Base-by-base conservation (phyloP, 2,329 filamentous ascomycete species). In the Fusarium floridanum region DNA sequence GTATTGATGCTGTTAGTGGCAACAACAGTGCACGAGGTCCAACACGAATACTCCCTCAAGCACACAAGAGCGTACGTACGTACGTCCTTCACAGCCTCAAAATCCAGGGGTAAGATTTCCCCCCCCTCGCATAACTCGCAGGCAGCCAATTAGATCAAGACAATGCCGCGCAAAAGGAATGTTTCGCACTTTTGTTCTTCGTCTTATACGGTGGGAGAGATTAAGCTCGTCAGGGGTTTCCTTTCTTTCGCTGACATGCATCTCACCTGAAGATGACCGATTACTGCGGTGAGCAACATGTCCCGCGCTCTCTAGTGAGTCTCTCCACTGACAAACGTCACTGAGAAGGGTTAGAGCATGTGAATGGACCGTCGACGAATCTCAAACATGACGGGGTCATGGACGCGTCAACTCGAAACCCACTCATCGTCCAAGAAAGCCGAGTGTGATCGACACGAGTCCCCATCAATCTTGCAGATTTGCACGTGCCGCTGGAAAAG, bases 351-450 rank as follows among this genome's bases (percentile, higher is more conserved):
- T 37, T 5, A n/a, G 45, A 17, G 24, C 50, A 53, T 66, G 53
- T 66, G 36, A 74, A 53, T 74, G 71, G 61, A 39, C 61, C 67
- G 53, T 56, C 39, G 48, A 60, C n/a, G 50, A 68, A 66, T 65
- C 72, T 74, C 62, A 72, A 74, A 74, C 72, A 64, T 69, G 34
- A 32, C 2, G 64, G 71, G 64, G 71, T 57, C 24, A 68, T 74
- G 62, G 53, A 75, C 72, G 72, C 72, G 72, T 74, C 72, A 74
- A 74, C 72, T 70, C 55, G 55, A 72, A 74, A 67, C 72, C 71
- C 64, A 68, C 71, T 61, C 41, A 14, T 39, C 24, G 32, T 64
- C 59, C 27, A 36, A 55, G 48, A 64, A 71, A 55, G 37, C 48
- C 32, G 50, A 64, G 61, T 64, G 68, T 74, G 72, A 75, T 74